Evolutionary conservation across 2,329 filamentous ascomycete species (phyloP), one percentile per base, ranked within the genome.

Genomic region (Catunica adiposa): DNA sequence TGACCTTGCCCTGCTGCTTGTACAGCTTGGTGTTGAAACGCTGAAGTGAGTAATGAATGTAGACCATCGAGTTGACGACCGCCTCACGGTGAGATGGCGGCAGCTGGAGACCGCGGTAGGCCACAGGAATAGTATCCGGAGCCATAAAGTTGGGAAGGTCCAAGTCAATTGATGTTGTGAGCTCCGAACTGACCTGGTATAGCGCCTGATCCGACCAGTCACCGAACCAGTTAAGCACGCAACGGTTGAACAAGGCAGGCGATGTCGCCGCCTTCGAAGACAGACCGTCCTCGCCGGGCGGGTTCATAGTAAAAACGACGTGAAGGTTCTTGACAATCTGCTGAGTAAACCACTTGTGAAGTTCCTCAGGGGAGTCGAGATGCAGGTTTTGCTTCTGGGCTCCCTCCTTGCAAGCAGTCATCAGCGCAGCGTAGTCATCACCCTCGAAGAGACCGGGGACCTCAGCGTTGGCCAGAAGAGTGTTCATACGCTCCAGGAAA

Each of bases 291-390:
- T 96, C 88, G 42, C 57, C 57, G 0, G 92, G 94, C 14, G 92
- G 92, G 68, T 99, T 99, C 92, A 99, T 99, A 2, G 92, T 99
- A 68, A 99, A 98, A 22, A 99, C 92, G 51, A 99, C 92, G 64
- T 99, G 92, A 42, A 99, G 73, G 65, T 99, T 99, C 74, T 95
- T 95, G 67, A 98, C 86, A 64, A 99, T 97, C 68, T 99, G 92
- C 64, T 94, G 87, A 0, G 94, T 98, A 72, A 99, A 99, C 92
- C 92, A 99, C 72, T 97, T 97, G 77, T 98, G 98, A n/a, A 98
- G 75, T 69, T 99, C 92, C 71, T 99, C 94, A 62, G 95, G 89
- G 1, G 92, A 97, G 70, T 99, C 92, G 1, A 98, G 79, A 58
- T 97, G 81, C 58, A 97, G 76, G 51, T 92, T 92, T 72, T 98